Evolutionary conservation across 495 filamentous ascomycete genomes (phyloP).

Genomic region (Podospora sp.): DNA sequence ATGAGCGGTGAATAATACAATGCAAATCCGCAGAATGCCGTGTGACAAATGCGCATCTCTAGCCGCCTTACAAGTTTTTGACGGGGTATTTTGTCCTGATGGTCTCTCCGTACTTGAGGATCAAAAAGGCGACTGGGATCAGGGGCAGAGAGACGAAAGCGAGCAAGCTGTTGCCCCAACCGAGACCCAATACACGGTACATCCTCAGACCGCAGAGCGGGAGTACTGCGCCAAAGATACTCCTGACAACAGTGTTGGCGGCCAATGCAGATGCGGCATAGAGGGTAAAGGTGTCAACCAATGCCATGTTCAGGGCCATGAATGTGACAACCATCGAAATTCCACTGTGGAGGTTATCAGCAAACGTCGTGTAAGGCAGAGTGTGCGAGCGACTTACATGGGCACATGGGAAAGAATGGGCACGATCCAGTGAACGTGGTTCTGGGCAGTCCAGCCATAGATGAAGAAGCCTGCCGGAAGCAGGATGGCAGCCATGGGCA

Average conservation of each 20-base stretch:
- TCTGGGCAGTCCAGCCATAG: slow-evolving; percentile 52
- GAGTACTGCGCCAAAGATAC: slow-evolving; percentile 58
- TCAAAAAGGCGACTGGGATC: slow-evolving; percentile 53
- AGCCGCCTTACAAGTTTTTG: slow-evolving; percentile 38
- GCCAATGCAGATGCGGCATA: slow-evolving; percentile 65
- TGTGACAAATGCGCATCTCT: not conserved
- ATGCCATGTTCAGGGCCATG: slow-evolving; percentile 44
- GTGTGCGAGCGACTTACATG: slow-evolving; percentile 43
- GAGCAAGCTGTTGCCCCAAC: slow-evolving; percentile 64
- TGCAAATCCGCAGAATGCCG: not conserved
- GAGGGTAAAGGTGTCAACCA: slow-evolving; percentile 61
- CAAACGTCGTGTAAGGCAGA: slow-evolving; percentile 51
- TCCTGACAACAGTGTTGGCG: slow-evolving; percentile 55
- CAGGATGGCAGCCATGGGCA: slow-evolving; percentile 47
- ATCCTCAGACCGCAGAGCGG: slow-evolving; percentile 58
- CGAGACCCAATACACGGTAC: slow-evolving; percentile 58
- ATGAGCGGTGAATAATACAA: not conserved
- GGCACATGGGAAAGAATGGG: slow-evolving; percentile 52
- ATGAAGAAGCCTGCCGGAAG: slow-evolving; percentile 55
- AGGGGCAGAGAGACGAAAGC: slow-evolving; percentile 56
- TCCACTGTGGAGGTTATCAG: slow-evolving; percentile 28
- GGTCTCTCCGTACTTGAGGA: slow-evolving; percentile 55
- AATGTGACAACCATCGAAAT: slow-evolving; percentile 53
- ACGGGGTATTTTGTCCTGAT: slow-evolving; percentile 50
- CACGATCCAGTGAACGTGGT: slow-evolving; percentile 52